Evolutionary conservation across 495 filamentous ascomycete genomes (phyloP).

Genomic region (Aspergillus ellipticus): DNA sequence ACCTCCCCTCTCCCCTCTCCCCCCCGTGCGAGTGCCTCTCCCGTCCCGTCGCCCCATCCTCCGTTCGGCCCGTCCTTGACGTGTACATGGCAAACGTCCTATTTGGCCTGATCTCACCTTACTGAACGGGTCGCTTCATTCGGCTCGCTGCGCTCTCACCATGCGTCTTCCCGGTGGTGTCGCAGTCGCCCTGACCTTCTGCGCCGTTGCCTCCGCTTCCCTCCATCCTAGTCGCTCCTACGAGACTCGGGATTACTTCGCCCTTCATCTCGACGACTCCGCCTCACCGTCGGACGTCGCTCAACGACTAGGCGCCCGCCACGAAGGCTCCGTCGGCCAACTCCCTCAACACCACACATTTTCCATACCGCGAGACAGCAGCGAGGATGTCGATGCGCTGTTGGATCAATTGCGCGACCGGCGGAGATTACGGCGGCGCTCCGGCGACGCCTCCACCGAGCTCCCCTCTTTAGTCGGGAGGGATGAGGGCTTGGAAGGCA

Average conservation of each 20-base stretch:
- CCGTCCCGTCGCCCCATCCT: too few relatives aligned
- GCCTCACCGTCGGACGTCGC: slow-evolving; percentile 70
- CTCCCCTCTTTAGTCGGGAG: slow-evolving; percentile 32
- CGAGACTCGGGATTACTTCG: slow-evolving; percentile 82
- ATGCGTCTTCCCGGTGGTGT: slow-evolving; percentile 40
- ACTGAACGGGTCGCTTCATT: slow-evolving; percentile 1
- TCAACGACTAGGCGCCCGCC: slow-evolving; percentile 63
- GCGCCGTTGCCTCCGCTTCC: slow-evolving; percentile 35
- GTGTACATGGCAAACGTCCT: slow-evolving; percentile 26
- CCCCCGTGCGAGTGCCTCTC: too few relatives aligned
- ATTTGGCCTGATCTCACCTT: slow-evolving; percentile 21
- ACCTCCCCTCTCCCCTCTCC: too few relatives aligned
- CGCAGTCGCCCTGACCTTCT: slow-evolving; percentile 37
- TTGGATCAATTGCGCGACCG: slow-evolving; percentile 54
- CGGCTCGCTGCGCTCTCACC: slow-evolving; percentile 10
- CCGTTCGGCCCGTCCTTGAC: too few relatives aligned
- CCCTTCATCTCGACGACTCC: slow-evolving; percentile 69
- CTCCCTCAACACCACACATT: slow-evolving; percentile 84
- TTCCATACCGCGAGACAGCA: slow-evolving; percentile 53
- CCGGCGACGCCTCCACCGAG: slow-evolving; percentile 29
- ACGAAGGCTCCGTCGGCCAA: slow-evolving; percentile 82
- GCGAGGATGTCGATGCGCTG: slow-evolving; percentile 57
- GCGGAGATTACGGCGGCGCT: slow-evolving; percentile 52
- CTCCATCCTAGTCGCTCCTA: slow-evolving; percentile 56
- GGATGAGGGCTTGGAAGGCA: slow-evolving; percentile 62